phyloP scores from a whole-genome alignment of 1,284 basidiomycete genomes.

The Microbotryum intermedium region DNA sequence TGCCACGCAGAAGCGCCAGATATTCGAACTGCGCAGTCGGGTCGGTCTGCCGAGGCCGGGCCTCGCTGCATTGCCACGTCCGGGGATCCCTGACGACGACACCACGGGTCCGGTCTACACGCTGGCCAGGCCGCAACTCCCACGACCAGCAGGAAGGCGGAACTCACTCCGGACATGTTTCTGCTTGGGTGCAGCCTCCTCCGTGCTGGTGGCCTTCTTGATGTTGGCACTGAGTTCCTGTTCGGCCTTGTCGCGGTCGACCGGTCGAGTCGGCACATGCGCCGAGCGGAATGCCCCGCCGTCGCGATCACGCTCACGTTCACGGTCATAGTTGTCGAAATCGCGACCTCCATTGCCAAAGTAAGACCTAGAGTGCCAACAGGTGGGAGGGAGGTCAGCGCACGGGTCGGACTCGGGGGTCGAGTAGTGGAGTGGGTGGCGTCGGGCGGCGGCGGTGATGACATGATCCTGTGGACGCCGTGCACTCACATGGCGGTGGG shows the following conservation, averaged over 20 bases:
- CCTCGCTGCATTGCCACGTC: background rate
- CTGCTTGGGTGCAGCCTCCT: slow-evolving; percentile 89
- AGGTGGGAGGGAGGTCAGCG: background rate
- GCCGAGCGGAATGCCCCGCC: background rate
- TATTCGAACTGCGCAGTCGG: too few relatives aligned
- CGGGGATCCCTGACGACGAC: background rate
- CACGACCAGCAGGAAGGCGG: background rate
- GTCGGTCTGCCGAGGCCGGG: background rate
- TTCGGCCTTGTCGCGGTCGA: slow-evolving; percentile 94
- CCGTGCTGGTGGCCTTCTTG: slow-evolving; percentile 89
- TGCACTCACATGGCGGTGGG: too few relatives aligned
- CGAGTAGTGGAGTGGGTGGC: too few relatives aligned
- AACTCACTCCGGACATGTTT: slow-evolving; percentile 90
- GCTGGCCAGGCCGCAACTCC: too few relatives aligned
- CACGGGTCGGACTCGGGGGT: too few relatives aligned
- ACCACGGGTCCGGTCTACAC: too few relatives aligned
- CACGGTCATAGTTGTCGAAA: slow-evolving; percentile 6
- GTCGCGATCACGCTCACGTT: slow-evolving; percentile 5
- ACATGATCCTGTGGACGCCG: too few relatives aligned
- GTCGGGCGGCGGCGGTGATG: too few relatives aligned
- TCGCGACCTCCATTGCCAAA: background rate
- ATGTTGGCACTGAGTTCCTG: slow-evolving; percentile 83
- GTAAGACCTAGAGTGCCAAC: slow-evolving; percentile 1
- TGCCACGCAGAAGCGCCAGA: too few relatives aligned
- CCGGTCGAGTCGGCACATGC: slow-evolving; percentile 68